These are phyloP conservation scores for Microthlaspi erraticum DNA, from an alignment of 345 rosid species.

Conservation along the genomic window DNA sequence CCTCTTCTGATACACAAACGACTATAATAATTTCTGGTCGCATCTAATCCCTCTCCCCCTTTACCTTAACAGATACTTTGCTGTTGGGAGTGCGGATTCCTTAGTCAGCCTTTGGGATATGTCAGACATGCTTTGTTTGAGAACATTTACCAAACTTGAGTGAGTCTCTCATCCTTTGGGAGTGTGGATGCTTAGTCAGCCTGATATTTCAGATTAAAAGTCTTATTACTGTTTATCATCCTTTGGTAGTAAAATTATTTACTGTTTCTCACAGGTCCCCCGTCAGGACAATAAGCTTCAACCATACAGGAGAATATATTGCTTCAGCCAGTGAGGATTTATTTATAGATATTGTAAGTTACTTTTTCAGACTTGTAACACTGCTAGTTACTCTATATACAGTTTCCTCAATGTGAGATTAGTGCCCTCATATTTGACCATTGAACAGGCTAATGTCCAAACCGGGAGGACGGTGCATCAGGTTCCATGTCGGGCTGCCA, in stretches of 20 bases:
- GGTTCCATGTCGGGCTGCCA: constrained; percentile 94
- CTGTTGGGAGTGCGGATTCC: constrained; percentile 99
- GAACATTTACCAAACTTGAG: constrained; percentile 91
- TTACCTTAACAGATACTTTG: constrained; percentile 70
- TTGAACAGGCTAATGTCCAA: constrained; percentile 80
- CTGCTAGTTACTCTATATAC: constrained; percentile 6
- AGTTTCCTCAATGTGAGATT: constrained; percentile 13
- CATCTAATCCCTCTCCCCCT: constrained; percentile 9
- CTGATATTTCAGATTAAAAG: neutral
- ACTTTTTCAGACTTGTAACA: neutral
- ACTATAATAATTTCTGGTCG: neutral
- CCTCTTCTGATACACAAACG: neutral
- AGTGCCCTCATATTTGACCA: constrained; percentile 24
- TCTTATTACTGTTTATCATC: no score
- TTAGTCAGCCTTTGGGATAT: constrained; percentile 99
- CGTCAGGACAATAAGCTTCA: constrained; percentile 93
- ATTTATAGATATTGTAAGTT: constrained; percentile 83
- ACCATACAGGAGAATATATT: constrained; percentile 75
- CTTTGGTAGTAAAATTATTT: constrained; percentile 19
- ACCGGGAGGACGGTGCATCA: constrained; percentile 88
- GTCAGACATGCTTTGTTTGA: constrained; percentile 88
- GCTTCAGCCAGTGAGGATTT: constrained; percentile 98
- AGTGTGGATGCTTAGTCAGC: neutral
- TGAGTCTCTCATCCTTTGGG: constrained; percentile 49
- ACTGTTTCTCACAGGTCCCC: constrained; percentile 69